Percentiles rank a stretch among this genome's conserved stretches.
phyloP scores from a whole-genome alignment of 2,329 filamentous ascomycete species.

The Pseudogymnoascus sp. region DNA sequence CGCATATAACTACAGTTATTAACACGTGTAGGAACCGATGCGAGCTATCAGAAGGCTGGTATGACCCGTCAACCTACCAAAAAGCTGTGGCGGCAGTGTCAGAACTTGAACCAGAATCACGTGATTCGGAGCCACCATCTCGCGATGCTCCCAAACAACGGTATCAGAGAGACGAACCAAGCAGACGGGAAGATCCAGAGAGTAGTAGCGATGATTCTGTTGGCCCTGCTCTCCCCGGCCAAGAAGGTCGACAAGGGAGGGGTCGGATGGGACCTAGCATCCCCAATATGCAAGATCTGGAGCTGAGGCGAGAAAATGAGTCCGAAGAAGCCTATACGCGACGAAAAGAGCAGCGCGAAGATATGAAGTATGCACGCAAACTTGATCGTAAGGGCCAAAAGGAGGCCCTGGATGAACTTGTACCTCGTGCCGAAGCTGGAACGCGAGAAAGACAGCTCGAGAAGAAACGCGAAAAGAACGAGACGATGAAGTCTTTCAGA shows the following conservation, averaged over 20 bases:
- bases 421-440: constrained; percentile 74
- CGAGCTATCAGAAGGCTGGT: constrained; percentile 87
- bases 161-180: constrained; percentile 8
- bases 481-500: constrained; percentile 66
- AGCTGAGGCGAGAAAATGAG: constrained; percentile 44
- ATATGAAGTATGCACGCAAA: constrained; percentile 55
- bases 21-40: constrained; percentile 65
- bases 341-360: constrained; percentile 31
- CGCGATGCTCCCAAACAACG: constrained; percentile 10
- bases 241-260: constrained; percentile 22
- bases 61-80: constrained; percentile 60
- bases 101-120: constrained; percentile 4
- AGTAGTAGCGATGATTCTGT: constrained; percentile 29
- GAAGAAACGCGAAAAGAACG: constrained; percentile 68
- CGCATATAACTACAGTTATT: constrained; percentile 27
- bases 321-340: constrained; percentile 42
- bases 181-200: constrained; percentile 8
- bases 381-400: constrained; percentile 60
- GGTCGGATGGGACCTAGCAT: constrained; percentile 49
- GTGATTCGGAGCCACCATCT: constrained; percentile 10
- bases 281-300: constrained; percentile 67
- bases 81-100: constrained; percentile 23
- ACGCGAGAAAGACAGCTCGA: constrained; percentile 78
- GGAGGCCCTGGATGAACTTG: constrained; percentile 70
- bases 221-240: constrained; percentile 41